Conservation (phyloP, 441 rosid genomes). For the Adansonia gregorii region DNA sequence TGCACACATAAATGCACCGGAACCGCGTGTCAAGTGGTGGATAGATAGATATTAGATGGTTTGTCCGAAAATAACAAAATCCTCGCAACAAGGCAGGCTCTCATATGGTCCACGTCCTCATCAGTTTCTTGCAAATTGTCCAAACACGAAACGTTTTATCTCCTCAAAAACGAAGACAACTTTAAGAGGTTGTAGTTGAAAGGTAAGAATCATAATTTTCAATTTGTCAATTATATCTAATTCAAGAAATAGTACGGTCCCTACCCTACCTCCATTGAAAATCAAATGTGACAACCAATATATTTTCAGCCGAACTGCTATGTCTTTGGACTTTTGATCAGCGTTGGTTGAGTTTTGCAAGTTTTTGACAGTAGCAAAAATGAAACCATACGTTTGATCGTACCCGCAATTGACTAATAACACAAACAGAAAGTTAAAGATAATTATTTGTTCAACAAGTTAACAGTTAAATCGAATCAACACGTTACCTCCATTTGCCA, state of each 20-base stretch:
- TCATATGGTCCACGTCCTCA: not conserved
- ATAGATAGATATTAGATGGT: not conserved
- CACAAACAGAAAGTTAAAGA: not conserved
- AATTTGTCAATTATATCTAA: not conserved
- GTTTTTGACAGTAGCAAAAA: not conserved
- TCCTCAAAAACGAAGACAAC: too few species aligned
- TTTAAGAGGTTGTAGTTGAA: not conserved
- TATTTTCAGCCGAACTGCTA: too few species aligned
- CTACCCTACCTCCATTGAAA: too few species aligned
- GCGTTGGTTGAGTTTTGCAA: not conserved
- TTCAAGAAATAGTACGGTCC: not conserved
- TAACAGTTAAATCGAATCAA: not conserved
- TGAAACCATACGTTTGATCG: not conserved
- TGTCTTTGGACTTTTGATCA: too few species aligned
- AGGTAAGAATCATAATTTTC: not conserved
- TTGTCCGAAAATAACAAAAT: not conserved
- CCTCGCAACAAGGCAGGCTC: slow-evolving; percentile 3
- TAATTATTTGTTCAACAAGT: too few species aligned
- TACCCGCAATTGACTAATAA: not conserved
- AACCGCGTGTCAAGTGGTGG: not conserved
- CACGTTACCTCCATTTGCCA: not conserved
- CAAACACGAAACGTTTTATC: not conserved
- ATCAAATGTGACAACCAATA: too few species aligned
- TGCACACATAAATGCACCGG: not conserved
- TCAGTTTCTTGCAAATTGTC: not conserved